A percentile compares a stretch with the other conserved stretches of the same genome.
phyloP scores from a whole-genome alignment of 371 early-diverging fungal genomes.

The Synchytrium microbalum region DNA sequence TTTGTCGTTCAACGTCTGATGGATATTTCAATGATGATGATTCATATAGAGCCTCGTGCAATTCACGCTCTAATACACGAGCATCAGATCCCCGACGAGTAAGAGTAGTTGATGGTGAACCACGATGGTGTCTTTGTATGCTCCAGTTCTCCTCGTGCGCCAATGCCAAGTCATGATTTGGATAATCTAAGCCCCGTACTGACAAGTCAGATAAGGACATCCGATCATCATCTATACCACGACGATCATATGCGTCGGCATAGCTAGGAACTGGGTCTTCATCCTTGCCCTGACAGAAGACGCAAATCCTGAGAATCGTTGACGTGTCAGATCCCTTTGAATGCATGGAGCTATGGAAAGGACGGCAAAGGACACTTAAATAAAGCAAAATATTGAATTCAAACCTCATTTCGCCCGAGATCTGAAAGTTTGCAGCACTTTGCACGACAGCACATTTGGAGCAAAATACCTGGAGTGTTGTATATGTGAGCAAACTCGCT shows the following conservation, averaged over 20 bases:
- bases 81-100: not conserved
- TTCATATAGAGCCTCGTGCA: not conserved
- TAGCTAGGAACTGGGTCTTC: not conserved
- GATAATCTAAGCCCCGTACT: not conserved
- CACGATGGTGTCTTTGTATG: not conserved
- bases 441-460: conserved; percentile 71
- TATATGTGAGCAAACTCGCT: not conserved
- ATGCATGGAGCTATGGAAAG: too few species aligned
- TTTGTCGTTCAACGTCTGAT: not conserved
- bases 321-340: too few species aligned
- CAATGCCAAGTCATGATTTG: too few species aligned
- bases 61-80: not conserved
- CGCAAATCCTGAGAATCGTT: not conserved
- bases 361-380: too few species aligned
- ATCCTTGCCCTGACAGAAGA: not conserved
- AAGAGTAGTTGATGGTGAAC: not conserved
- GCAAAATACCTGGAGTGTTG: conserved; percentile 68
- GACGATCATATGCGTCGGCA: not conserved
- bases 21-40: not conserved
- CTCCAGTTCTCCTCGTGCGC: not conserved
- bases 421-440: conserved; percentile 59
- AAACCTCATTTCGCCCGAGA: conserved; percentile 54
- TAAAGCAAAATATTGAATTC: conserved; percentile 14
- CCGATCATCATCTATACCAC: too few species aligned
- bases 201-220: not conserved